phyloP scores from a whole-genome alignment of 2,329 filamentous ascomycete genomes.

The Fusarium sp. region DNA sequence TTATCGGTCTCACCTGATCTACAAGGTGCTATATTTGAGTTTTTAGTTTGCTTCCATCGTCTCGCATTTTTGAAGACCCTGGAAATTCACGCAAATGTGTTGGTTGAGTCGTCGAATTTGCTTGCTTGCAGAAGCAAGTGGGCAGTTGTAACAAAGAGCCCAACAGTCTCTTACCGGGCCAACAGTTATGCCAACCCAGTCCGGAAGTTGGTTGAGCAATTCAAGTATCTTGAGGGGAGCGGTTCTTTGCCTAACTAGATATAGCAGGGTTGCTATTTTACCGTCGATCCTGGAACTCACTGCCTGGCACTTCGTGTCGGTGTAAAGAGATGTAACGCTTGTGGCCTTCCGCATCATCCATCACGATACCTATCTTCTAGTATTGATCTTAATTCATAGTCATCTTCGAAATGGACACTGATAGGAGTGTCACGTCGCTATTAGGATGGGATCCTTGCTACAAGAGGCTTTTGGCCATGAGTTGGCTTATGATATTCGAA shows the following conservation, averaged over 20 bases:
- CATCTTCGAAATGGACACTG: no score
- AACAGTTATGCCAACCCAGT: conserved; percentile 15
- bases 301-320: background rate
- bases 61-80: background rate
- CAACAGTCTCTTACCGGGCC: conserved; percentile 21
- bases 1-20: conserved; percentile 41
- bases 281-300: background rate
- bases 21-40: background rate
- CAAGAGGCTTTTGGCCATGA: background rate
- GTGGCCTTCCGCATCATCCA: background rate
- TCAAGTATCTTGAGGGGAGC: background rate
- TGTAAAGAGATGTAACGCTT: background rate
- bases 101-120: background rate
- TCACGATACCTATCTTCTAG: background rate
- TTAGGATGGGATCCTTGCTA: background rate
- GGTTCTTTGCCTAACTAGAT: background rate
- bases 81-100: conserved; percentile 17
- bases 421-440: background rate
- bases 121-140: conserved; percentile 8
- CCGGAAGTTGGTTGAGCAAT: conserved; percentile 8
- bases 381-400: background rate
- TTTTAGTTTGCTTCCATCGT: background rate
- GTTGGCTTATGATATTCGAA: background rate
- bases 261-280: conserved; percentile 2
- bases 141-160: background rate